Conservation (phyloP, 2,329 filamentous ascomycete genomes). For the Fusarium cyanostomum region DNA sequence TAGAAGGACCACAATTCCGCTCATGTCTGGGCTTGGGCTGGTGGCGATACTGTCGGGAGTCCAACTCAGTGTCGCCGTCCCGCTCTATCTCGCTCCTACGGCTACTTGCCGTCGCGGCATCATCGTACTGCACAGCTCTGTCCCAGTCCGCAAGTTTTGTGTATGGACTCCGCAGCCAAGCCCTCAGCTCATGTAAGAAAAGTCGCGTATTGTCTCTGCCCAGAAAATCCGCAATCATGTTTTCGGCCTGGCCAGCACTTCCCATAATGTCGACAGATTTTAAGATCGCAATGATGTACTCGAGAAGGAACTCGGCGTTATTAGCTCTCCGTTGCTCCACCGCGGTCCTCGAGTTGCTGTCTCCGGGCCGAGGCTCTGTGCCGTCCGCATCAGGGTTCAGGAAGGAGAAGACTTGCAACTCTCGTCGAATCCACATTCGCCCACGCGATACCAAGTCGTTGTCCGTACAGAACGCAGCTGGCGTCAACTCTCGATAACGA, state of each 20-base stretch:
- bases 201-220: constrained; percentile 76
- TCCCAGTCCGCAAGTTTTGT: constrained; percentile 81
- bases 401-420: constrained; percentile 85
- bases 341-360: not conserved
- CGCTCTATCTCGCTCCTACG: not conserved
- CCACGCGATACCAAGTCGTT: constrained; percentile 78
- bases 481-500: constrained; percentile 77
- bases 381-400: constrained; percentile 54
- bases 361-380: constrained; percentile 2
- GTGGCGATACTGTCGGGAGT: not conserved
- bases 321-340: constrained; percentile 57
- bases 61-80: not conserved
- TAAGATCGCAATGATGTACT: constrained; percentile 85
- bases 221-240: constrained; percentile 80
- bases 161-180: constrained; percentile 85
- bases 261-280: constrained; percentile 85
- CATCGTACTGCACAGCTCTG: constrained; percentile 75
- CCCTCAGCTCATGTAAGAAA: constrained; percentile 85
- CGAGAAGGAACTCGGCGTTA: constrained; percentile 85
- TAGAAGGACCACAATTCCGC: not conserved
- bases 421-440: constrained; percentile 82
- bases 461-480: constrained; percentile 70
- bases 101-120: not conserved
- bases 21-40: not conserved
- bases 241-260: constrained; percentile 80